These are phyloP conservation scores for Mortierella sp. DNA, from an alignment of 371 early-diverging fungal genomes.

Conservation along the genomic window DNA sequence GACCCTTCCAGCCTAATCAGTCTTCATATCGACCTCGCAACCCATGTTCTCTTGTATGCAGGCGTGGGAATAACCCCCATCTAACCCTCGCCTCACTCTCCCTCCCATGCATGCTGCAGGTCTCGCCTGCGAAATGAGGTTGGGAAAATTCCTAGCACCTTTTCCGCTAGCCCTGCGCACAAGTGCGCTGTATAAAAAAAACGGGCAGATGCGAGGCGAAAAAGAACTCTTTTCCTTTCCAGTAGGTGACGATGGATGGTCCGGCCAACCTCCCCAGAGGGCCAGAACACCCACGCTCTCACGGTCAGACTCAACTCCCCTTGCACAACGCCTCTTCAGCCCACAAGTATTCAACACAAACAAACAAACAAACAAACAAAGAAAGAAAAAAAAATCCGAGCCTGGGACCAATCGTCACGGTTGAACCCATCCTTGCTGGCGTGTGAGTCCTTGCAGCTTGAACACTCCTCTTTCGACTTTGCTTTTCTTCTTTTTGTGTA, in stretches of 20 bases:
- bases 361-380: not conserved
- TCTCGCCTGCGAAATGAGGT: constrained; percentile 11
- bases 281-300: not conserved
- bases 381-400: not conserved
- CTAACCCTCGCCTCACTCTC: not conserved
- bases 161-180: not conserved
- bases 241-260: not conserved
- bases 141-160: not conserved
- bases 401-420: not conserved
- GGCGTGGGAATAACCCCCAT: constrained; percentile 8
- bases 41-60: not conserved
- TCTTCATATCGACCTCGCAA: constrained; percentile 22
- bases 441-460: not conserved
- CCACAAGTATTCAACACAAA: constrained; percentile 15
- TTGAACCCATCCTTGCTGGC: not conserved
- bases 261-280: not conserved
- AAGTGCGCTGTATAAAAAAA: not conserved
- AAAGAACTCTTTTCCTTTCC: not conserved
- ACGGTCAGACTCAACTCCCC: not conserved
- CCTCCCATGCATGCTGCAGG: constrained; percentile 12
- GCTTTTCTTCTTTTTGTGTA: not conserved
- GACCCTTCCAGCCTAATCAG: not conserved
- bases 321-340: constrained; percentile 1
- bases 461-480: not conserved
- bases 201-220: not conserved